phyloP scores from a whole-genome alignment of 495 filamentous ascomycete genomes.

The Achaetomiella virescens region DNA sequence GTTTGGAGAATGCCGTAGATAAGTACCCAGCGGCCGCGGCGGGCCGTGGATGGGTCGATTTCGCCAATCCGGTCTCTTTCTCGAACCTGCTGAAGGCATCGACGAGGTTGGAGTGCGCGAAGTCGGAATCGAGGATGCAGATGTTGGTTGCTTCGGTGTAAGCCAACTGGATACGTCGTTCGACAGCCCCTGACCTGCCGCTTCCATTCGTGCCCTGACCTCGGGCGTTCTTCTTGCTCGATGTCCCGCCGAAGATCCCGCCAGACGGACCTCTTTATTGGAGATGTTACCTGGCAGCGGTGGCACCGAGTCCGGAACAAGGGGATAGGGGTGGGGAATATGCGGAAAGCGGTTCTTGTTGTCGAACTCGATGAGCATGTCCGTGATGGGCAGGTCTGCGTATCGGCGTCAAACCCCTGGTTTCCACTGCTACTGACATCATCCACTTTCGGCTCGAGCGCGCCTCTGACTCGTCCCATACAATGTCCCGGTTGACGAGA shows the following conservation, averaged over 20 bases:
- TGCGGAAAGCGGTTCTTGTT: constrained; percentile 56
- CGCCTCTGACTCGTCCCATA: constrained; percentile 56
- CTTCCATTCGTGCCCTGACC: constrained; percentile 14
- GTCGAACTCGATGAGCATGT: constrained; percentile 63
- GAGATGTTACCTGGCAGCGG: constrained; percentile 20
- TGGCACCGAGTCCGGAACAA: constrained; percentile 51
- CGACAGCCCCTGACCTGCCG: constrained; percentile 23
- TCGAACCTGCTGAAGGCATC: constrained; percentile 61
- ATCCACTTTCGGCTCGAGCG: constrained; percentile 53
- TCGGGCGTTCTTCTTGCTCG: constrained; percentile 29
- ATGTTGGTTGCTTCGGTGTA: constrained; percentile 67
- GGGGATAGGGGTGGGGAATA: constrained; percentile 63
- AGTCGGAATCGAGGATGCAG: constrained; percentile 52
- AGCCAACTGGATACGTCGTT: constrained; percentile 51
- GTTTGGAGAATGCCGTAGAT: constrained; percentile 68
- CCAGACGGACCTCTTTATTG: not conserved
- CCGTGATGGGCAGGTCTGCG: constrained; percentile 55
- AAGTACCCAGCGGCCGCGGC: constrained; percentile 65
- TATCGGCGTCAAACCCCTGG: constrained; percentile 54
- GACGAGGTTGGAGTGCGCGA: constrained; percentile 48
- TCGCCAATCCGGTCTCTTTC: constrained; percentile 45
- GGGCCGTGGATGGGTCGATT: constrained; percentile 52
- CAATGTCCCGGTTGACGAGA: constrained; percentile 61
- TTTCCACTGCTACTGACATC: constrained; percentile 49
- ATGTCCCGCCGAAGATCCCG: constrained; percentile 23